Conservation (phyloP, 2,329 filamentous ascomycete species). For the Hypoxylon sp. region DNA sequence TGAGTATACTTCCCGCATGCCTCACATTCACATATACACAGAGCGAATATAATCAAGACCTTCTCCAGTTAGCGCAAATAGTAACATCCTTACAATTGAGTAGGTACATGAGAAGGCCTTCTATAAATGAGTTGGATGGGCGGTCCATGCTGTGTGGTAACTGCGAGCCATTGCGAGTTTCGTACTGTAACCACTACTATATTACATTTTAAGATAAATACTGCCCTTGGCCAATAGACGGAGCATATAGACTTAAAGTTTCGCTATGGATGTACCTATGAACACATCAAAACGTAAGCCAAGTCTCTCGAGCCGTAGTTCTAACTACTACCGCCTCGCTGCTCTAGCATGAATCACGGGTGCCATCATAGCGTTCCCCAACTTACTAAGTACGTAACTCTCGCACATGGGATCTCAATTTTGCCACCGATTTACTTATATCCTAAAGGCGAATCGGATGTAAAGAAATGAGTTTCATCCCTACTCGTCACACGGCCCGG, state of each 20-base stretch:
- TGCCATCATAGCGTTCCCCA: neutral
- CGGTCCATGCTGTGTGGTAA: too few relatives aligned
- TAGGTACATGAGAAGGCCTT: too few relatives aligned
- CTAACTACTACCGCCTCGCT: neutral
- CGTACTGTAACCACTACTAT: neutral
- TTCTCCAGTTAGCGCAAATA: neutral
- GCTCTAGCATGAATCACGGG: neutral
- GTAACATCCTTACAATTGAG: too few relatives aligned
- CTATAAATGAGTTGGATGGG: too few relatives aligned
- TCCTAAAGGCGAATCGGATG: neutral
- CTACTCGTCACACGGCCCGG: neutral
- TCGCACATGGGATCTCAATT: neutral
- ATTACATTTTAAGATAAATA: neutral
- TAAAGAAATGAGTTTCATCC: neutral
- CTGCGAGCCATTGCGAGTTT: neutral
- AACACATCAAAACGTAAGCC: neutral
- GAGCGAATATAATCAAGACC: neutral
- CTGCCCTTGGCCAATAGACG: neutral
- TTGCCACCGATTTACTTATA: neutral
- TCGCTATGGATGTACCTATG: neutral
- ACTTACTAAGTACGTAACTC: slow-evolving; percentile 2
- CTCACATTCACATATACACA: neutral
- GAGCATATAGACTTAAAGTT: neutral
- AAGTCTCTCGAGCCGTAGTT: neutral
- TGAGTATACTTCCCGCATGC: neutral